phyloP scores from a whole-genome alignment of 2,329 filamentous ascomycete species.

The Trichophyton rubrum region DNA sequence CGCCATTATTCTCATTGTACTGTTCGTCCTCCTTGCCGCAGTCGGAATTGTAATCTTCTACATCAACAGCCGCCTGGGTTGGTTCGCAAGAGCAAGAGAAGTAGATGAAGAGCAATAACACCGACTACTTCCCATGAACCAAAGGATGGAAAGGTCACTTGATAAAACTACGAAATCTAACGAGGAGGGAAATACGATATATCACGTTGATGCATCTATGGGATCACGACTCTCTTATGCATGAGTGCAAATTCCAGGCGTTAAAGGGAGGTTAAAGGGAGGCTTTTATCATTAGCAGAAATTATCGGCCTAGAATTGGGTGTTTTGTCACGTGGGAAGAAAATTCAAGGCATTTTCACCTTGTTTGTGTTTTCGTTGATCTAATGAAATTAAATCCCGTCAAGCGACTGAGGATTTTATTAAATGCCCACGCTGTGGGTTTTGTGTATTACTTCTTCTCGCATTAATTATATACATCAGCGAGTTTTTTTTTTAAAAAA shows the following conservation, averaged over 20 bases:
- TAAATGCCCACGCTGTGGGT: not conserved
- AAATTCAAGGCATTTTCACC: not conserved
- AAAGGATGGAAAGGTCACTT: not conserved
- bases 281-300: too few relatives aligned
- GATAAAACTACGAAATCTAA: not conserved
- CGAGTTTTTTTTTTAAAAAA: not conserved
- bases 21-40: constrained; percentile 36
- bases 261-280: not conserved
- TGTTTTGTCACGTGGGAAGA: not conserved
- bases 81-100: not conserved
- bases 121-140: not conserved
- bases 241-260: not conserved
- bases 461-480: not conserved
- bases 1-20: constrained; percentile 38
- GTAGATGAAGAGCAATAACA: not conserved
- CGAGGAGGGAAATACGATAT: not conserved
- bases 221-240: not conserved
- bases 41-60: constrained; percentile 28
- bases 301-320: not conserved
- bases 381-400: not conserved
- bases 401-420: not conserved
- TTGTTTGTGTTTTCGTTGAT: not conserved
- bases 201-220: not conserved
- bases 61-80: constrained; percentile 15
- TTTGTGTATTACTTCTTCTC: not conserved